phyloP scores from a whole-genome alignment of 1,139 yeast species.

The Pichia sp. region DNA sequence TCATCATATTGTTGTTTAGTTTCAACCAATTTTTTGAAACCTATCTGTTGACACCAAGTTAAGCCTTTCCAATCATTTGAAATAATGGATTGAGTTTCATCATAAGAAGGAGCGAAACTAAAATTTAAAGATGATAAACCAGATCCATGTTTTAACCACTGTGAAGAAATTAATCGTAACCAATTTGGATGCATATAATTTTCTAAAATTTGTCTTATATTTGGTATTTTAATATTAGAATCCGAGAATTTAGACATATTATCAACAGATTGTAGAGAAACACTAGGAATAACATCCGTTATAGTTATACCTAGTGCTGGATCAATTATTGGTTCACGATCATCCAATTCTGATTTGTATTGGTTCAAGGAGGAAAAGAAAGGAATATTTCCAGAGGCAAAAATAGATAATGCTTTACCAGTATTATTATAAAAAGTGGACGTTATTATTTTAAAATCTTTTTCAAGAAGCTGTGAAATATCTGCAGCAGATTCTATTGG shows the following conservation, averaged over 20 bases:
- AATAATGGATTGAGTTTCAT: conserved; percentile 64
- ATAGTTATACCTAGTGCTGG: conserved; percentile 45
- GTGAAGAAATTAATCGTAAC: conserved; percentile 74
- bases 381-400: conserved; percentile 42
- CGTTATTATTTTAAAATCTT: conserved; percentile 65
- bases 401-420: conserved; percentile 56
- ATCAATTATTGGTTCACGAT: conserved; percentile 54
- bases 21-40: conserved; percentile 44
- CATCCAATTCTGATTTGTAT: conserved; percentile 58
- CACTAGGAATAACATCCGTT: conserved; percentile 54
- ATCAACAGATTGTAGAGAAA: conserved; percentile 30
- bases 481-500: conserved; percentile 26
- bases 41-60: conserved; percentile 76
- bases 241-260: conserved; percentile 33
- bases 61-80: conserved; percentile 57
- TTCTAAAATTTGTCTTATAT: conserved; percentile 57
- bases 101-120: conserved; percentile 75
- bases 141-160: conserved; percentile 66
- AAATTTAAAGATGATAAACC: conserved; percentile 42
- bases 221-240: conserved; percentile 49
- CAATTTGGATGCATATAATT: conserved; percentile 82
- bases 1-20: conserved; percentile 28
- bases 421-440: conserved; percentile 51
- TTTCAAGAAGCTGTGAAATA: conserved; percentile 30
- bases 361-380: conserved; percentile 62